Conservation (phyloP, 805 yeast species). For the Candida pseudofarinosa region DNA sequence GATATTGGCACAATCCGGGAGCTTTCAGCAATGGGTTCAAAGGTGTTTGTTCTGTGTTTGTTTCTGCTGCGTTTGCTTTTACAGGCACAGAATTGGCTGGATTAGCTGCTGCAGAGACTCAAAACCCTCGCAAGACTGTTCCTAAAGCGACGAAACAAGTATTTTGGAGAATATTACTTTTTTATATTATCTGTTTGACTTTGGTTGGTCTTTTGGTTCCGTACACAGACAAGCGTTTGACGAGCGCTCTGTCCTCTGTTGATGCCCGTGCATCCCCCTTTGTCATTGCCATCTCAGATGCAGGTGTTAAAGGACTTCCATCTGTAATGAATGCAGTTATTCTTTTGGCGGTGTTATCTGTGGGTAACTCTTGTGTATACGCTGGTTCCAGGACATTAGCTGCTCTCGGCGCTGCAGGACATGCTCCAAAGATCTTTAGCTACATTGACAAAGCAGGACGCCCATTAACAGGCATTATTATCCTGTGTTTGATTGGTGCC, state of each 20-base stretch:
- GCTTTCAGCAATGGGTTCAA: conserved; percentile 47
- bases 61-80: conserved; percentile 40
- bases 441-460: conserved; percentile 50
- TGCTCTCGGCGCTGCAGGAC: conserved; percentile 42
- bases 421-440: conserved; percentile 41
- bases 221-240: conserved; percentile 28
- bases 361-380: conserved; percentile 41
- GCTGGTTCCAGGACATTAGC: conserved; percentile 42
- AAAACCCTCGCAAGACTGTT: conserved; percentile 32
- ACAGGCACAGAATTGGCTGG: conserved; percentile 41
- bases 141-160: conserved; percentile 42
- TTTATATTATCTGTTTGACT: conserved; percentile 42
- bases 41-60: conserved; percentile 37
- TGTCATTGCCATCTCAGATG: conserved; percentile 35
- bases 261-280: conserved; percentile 33
- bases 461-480: conserved; percentile 42
- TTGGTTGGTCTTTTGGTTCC: conserved; percentile 55
- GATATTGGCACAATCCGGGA: conserved; percentile 53
- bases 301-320: conserved; percentile 35
- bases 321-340: conserved; percentile 38
- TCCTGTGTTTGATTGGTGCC: conserved; percentile 39
- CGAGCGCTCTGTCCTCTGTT: conserved; percentile 15
- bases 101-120: conserved; percentile 40
- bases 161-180: conserved; percentile 39
- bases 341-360: conserved; percentile 37